Evolutionary conservation across 371 early-diverging fungal species (phyloP), one percentile per base, ranked within the genome.

Genomic region (Apophysomyces variabilis): DNA sequence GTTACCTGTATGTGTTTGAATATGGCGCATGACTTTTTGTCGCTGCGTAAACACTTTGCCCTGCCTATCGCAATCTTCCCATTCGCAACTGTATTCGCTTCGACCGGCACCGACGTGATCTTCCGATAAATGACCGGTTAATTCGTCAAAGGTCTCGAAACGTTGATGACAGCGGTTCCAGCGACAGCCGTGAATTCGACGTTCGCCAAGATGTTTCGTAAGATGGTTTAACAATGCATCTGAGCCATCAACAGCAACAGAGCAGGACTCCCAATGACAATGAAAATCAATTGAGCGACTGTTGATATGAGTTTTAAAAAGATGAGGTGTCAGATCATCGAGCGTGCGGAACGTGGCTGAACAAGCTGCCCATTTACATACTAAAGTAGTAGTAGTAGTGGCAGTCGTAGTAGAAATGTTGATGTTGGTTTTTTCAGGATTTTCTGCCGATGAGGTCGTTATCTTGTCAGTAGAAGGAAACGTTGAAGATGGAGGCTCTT

Each of bases 11-110:
- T 92, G 95, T 32, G 92, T 93, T 69, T 93, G 93, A 26, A 95
- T 87, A 68, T 95, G 95, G 38, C 95, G 77, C 86, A 95, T 90
- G 36, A 92, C 86, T 69, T 94, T 94, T 69, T 93, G 93, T 32
- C 92, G 78, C 69, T 93, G 93, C 0, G 76, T 79, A 68, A 94
- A 92, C 1, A 83, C 84, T 43, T 85, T 84, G 0, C 93, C 92
- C 62, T 76, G 68, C 9, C 93, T 75, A 13, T 86, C 83, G 67
- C 96, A 96, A 18, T 75, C 77, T 11, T 79, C 68, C 96, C 96
- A 96, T 56, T 78, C 71, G 69, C 96, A 96, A n/a, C 84, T 78
- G 70, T 95, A 95, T 71, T 83, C 80, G 60, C 86, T 83, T 65
- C 85, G 82, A 37, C 91, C 90, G 1, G 83, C 76, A 7, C 93